Percentiles rank a stretch among this genome's conserved stretches.
phyloP scores from a whole-genome alignment of 2,329 filamentous ascomycete genomes.

The Claviceps sorghi region DNA sequence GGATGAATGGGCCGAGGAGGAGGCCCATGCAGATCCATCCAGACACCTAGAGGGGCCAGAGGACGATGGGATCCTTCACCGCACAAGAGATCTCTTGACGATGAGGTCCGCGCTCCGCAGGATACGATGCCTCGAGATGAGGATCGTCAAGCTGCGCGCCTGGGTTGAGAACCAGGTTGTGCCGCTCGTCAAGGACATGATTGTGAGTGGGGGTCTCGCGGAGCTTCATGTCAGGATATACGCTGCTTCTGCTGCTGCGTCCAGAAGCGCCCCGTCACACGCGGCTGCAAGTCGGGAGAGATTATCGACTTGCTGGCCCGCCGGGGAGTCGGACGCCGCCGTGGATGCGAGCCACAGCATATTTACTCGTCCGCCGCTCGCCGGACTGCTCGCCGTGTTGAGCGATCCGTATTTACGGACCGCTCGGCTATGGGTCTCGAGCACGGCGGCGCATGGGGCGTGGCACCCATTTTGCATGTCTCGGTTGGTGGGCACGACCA shows the following conservation, averaged over 20 bases:
- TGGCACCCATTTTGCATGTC: conserved; percentile 6
- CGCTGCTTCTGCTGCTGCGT: not conserved
- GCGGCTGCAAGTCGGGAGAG: not conserved
- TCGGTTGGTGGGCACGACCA: conserved; percentile 6
- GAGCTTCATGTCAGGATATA: conserved; percentile 9
- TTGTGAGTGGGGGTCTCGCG: conserved; percentile 16
- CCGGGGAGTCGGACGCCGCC: not conserved
- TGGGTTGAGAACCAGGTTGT: conserved; percentile 17
- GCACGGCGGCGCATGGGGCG: conserved; percentile 16
- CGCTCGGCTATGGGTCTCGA: conserved; percentile 23
- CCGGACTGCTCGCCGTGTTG: conserved; percentile 25
- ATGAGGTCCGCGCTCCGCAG: conserved; percentile 13
- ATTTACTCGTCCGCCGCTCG: conserved; percentile 17
- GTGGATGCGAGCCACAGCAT: not conserved
- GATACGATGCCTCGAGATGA: conserved; percentile 15
- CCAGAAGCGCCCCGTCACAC: not conserved
- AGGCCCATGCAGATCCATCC: not conserved
- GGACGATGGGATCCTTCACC: conserved; percentile 6
- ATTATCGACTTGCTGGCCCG: not conserved
- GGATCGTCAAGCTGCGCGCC: conserved; percentile 17
- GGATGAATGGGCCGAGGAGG: conserved; percentile 7
- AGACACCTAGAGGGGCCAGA: not conserved
- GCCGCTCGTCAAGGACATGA: conserved; percentile 18
- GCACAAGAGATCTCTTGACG: conserved; percentile 9
- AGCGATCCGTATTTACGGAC: conserved; percentile 29